Percentiles rank a stretch among this genome's conserved stretches.
phyloP scores from a whole-genome alignment of 257 asterid species.

The Solanum piurae region DNA sequence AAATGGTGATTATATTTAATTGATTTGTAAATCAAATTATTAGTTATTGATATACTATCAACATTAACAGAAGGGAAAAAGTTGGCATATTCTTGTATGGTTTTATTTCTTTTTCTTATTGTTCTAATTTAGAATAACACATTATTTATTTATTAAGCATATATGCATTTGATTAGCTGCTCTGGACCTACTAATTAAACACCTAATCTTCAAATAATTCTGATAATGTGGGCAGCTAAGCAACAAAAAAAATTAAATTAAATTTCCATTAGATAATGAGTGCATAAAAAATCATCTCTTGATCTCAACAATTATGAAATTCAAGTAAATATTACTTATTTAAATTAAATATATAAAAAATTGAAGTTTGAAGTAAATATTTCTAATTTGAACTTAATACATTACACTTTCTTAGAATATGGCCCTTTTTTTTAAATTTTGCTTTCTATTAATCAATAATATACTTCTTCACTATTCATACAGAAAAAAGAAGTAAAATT shows the following conservation, averaged over 20 bases:
- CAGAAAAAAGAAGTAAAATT: no score
- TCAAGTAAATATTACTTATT: background rate
- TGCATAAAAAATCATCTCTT: background rate
- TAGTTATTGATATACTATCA: background rate
- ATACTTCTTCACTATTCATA: background rate
- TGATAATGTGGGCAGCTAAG: constrained; percentile 17
- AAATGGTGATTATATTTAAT: background rate
- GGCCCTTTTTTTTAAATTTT: background rate
- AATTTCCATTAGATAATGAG: background rate
- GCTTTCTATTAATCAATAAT: no score
- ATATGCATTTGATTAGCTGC: constrained; percentile 1
- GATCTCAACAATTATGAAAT: no score
- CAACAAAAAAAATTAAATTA: background rate
- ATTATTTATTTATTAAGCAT: background rate
- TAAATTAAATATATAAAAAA: background rate
- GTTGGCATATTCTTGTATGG: background rate
- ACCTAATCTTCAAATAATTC: constrained; percentile 3
- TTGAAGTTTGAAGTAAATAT: background rate
- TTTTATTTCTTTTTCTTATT: constrained; percentile 1
- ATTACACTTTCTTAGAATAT: background rate
- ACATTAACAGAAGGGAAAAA: background rate
- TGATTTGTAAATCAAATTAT: background rate
- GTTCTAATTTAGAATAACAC: background rate
- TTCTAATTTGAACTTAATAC: background rate
- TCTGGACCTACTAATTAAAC: background rate